Evolutionary conservation across 768 basidiomycete genomes (phyloP).

Genomic region (Pleurotus citrinopileatus): DNA sequence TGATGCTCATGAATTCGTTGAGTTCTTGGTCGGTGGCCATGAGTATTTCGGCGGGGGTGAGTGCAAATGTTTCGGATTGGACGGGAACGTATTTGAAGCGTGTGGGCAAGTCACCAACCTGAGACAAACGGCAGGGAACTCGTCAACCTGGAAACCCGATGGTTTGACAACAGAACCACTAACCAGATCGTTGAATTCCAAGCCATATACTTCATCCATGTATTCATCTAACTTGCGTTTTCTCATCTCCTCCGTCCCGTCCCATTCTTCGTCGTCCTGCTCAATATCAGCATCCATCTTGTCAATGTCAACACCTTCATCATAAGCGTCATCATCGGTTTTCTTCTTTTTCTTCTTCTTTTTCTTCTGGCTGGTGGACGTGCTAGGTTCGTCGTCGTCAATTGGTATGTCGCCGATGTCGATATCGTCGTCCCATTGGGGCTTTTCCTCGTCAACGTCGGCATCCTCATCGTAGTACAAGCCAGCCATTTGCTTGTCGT

Average conservation of each 20-base stretch:
- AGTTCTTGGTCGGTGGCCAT: constrained; percentile 91
- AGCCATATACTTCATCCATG: constrained; percentile 85
- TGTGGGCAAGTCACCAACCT: constrained; percentile 90
- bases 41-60: constrained; percentile 84
- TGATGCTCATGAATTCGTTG: constrained; percentile 87
- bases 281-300: constrained; percentile 45
- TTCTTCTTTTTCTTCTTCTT: constrained; percentile 58
- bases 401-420: constrained; percentile 65
- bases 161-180: constrained; percentile 24
- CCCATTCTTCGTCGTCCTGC: constrained; percentile 68
- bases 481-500: constrained; percentile 79
- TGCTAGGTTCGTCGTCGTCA: constrained; percentile 32
- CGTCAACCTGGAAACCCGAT: not conserved
- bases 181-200: constrained; percentile 97
- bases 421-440: constrained; percentile 90
- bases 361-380: constrained; percentile 23
- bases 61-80: constrained; percentile 56
- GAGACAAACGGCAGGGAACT: constrained; percentile 11
- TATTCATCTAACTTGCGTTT: constrained; percentile 82
- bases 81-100: constrained; percentile 90
- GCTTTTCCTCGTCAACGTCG: constrained; percentile 53
- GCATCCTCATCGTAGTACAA: constrained; percentile 55
- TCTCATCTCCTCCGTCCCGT: constrained; percentile 88
- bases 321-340: constrained; percentile 34
- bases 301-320: constrained; percentile 58